These are phyloP conservation scores for Hysterangium stoloniferum DNA, from an alignment of 768 basidiomycete genomes.

Conservation along the genomic window DNA sequence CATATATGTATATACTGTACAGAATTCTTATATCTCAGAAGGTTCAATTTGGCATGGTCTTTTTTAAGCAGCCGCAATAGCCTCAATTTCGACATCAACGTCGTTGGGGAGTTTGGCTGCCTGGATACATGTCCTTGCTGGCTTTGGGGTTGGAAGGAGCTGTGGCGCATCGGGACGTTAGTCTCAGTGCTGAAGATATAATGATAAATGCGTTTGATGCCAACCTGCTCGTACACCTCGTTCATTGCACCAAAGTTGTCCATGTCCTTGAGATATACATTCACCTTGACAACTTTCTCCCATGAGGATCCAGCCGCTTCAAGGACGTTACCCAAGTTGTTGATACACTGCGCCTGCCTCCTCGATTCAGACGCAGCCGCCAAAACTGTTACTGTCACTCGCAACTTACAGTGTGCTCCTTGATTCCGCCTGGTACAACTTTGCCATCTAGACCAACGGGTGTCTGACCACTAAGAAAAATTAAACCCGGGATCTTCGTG, in stretches of 20 bases:
- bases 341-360: conserved; percentile 46
- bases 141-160: conserved; percentile 51
- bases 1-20: too few species aligned
- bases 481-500: conserved; percentile 47
- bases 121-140: conserved; percentile 71
- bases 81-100: conserved; percentile 69
- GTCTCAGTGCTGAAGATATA: conserved; percentile 1
- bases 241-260: conserved; percentile 50
- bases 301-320: conserved; percentile 48
- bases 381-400: background rate
- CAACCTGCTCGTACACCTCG: conserved; percentile 46
- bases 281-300: conserved; percentile 48
- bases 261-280: conserved; percentile 58
- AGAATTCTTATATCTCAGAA: too few species aligned
- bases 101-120: conserved; percentile 60
- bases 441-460: conserved; percentile 42
- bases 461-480: conserved; percentile 55
- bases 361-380: background rate
- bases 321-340: conserved; percentile 46
- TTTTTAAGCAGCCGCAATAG: conserved; percentile 37
- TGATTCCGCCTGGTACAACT: conserved; percentile 46
- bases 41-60: too few species aligned
- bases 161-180: too few species aligned
- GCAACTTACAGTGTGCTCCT: conserved; percentile 47
- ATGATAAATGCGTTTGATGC: background rate